Conservation (phyloP, 257 asterid species). For the Fraxinus pennsylvanica region DNA sequence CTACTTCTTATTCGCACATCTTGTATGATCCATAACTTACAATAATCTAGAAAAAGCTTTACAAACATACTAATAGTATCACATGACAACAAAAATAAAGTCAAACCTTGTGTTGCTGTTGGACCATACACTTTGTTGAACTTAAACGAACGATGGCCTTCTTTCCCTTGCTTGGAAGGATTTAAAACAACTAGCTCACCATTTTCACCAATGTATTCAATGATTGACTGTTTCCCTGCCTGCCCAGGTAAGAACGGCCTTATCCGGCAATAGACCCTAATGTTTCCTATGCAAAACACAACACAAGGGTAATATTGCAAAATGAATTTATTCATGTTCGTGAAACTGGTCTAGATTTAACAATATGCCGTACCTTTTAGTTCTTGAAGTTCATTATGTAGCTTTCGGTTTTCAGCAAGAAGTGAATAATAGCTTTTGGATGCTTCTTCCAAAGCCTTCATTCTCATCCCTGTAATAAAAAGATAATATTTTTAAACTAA, state of each 20-base stretch:
- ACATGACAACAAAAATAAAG: constrained; percentile 5
- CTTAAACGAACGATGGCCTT: constrained; percentile 80
- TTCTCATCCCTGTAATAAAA: constrained; percentile 42
- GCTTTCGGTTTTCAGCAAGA: constrained; percentile 68
- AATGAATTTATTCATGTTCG: background rate
- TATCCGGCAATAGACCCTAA: constrained; percentile 89
- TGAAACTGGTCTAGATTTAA: background rate
- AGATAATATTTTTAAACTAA: constrained; percentile 8
- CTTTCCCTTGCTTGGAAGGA: constrained; percentile 91
- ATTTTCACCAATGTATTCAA: constrained; percentile 78
- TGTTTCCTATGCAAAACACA: constrained; percentile 64
- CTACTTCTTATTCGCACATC: no score
- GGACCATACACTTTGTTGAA: constrained; percentile 77
- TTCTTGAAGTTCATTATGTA: constrained; percentile 85
- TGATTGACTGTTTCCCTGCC: constrained; percentile 61
- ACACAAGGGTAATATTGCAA: constrained; percentile 12
- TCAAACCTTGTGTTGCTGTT: constrained; percentile 81
- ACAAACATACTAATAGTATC: no score
- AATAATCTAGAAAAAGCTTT: no score
- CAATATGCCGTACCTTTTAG: constrained; percentile 62
- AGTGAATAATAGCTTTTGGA: constrained; percentile 55
- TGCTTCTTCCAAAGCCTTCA: constrained; percentile 55
- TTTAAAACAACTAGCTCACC: constrained; percentile 74
- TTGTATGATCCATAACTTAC: no score
- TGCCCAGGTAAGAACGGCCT: constrained; percentile 91